Percentiles rank a stretch among this genome's conserved stretches.
phyloP scores from a whole-genome alignment of 2,329 filamentous ascomycete species.

The Samsoniella hepiali region DNA sequence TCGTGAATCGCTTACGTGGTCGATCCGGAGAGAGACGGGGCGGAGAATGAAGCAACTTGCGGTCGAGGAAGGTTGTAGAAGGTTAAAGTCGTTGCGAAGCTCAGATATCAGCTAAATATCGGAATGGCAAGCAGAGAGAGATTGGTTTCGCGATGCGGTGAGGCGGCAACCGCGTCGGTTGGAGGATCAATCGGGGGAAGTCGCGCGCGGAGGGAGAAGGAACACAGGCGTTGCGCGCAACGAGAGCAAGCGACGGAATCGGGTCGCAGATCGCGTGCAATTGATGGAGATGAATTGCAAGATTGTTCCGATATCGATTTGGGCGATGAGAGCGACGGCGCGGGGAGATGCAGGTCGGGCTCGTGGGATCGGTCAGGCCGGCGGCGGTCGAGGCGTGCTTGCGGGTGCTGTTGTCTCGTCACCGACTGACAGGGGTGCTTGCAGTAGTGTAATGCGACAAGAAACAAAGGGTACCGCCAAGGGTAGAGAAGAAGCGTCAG shows the following conservation, averaged over 20 bases:
- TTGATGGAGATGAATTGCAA: neutral
- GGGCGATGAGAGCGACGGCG: neutral
- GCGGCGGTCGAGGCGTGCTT: neutral
- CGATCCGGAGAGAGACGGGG: neutral
- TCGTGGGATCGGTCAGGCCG: slow-evolving; percentile 6
- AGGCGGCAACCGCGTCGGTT: slow-evolving; percentile 19
- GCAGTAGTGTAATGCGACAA: neutral
- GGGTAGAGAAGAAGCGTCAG: neutral
- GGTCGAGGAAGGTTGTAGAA: slow-evolving; percentile 12
- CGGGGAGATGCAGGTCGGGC: slow-evolving; percentile 7
- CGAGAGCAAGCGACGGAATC: neutral
- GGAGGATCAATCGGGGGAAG: slow-evolving; percentile 7
- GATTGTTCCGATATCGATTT: neutral
- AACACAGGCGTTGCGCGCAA: neutral
- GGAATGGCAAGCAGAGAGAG: neutral
- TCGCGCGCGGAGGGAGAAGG: neutral
- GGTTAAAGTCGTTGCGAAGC: neutral
- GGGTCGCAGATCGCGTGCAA: neutral
- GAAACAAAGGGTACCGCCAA: neutral
- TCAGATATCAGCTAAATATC: slow-evolving; percentile 1
- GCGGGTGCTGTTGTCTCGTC: slow-evolving; percentile 8
- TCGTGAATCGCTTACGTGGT: slow-evolving; percentile 26
- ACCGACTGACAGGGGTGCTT: slow-evolving; percentile 9
- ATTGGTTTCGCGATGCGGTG: neutral
- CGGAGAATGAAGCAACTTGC: slow-evolving; percentile 17